phyloP scores from a whole-genome alignment of 306 rosid genomes.

The Mucuna pruriens region DNA sequence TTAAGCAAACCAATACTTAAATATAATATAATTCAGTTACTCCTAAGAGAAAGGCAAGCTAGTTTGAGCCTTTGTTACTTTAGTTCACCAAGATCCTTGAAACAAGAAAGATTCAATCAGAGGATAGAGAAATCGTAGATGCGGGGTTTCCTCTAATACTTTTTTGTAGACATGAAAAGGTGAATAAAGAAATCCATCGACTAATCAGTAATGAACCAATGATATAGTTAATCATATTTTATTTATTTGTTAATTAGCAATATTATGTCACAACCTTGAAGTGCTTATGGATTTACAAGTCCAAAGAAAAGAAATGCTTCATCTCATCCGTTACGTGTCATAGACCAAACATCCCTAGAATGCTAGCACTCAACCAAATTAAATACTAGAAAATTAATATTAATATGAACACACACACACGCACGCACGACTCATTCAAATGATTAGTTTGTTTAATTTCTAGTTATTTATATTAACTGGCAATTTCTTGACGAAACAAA shows the following conservation, averaged over 20 bases:
- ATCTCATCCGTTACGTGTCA: conserved; percentile 43
- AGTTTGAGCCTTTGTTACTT: not conserved
- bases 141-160: not conserved
- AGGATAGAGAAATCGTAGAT: not conserved
- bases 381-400: not conserved
- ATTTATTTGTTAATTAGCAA: conserved; percentile 9
- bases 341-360: conserved; percentile 38
- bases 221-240: not conserved
- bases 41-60: not conserved
- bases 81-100: not conserved
- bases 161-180: not conserved
- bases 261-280: conserved; percentile 27
- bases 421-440: conserved; percentile 27
- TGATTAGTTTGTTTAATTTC: conserved; percentile 7
- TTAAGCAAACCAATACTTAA: not conserved
- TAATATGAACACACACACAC: not conserved
- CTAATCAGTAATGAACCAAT: conserved; percentile 12
- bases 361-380: conserved; percentile 26
- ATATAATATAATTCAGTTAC: not conserved
- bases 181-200: not conserved
- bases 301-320: conserved; percentile 16
- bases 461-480: conserved; percentile 15
- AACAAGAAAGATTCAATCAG: not conserved
- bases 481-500: conserved; percentile 42
- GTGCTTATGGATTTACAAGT: not conserved